Evolutionary conservation across 495 filamentous ascomycete species (phyloP), one percentile per base, ranked within the genome.

Genomic region (Podospora pseudoanserina): DNA sequence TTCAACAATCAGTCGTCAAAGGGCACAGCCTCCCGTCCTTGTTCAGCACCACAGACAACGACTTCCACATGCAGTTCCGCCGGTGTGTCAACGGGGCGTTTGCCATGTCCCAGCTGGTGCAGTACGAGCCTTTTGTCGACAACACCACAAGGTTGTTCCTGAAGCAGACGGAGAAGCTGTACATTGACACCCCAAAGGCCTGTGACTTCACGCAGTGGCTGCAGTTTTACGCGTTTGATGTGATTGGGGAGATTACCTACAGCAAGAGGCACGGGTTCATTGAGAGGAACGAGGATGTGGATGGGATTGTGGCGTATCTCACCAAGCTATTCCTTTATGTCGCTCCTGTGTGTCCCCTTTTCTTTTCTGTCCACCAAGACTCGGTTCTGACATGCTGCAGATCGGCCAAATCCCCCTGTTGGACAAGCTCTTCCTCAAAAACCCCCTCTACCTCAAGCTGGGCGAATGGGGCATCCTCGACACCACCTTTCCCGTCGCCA

Each of bases 141-240:
- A 85, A 83, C 54, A 89, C 89, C 3, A 86, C 87, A 0, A 83
- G 86, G 60, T 74, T 87, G 3, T 91, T 91, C 75, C 79, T 87
- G 44, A 79, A 86, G 60, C 86, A 90, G 76, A 91, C 89, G 11
- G 79, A 89, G 67, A 71, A 82, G 6, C 76, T 89, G 9, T 92
- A 88, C 68, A 85, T 82, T 26, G 74, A 80, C 11, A 77, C 80
- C 4, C 79, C 81, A 5, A 71, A 77, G 20, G 75, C 75, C 19
- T 91, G 90, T 68, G 85, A 92, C 69, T 89, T 94, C 64, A 84
- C 83, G 0, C 78, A 83, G 57, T 94, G 92, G 92, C 77, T 93
- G 15, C 90, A 92, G 71, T 93, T 87, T 73, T 94, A 89, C 71
- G 89, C 90, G 3, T 93, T 92, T 71, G 92, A 95, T 72, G 89